A percentile compares a stretch with the other conserved stretches of the same genome.
phyloP scores from a whole-genome alignment of 257 asterid genomes.

The Solanum pimpinellifolium region DNA sequence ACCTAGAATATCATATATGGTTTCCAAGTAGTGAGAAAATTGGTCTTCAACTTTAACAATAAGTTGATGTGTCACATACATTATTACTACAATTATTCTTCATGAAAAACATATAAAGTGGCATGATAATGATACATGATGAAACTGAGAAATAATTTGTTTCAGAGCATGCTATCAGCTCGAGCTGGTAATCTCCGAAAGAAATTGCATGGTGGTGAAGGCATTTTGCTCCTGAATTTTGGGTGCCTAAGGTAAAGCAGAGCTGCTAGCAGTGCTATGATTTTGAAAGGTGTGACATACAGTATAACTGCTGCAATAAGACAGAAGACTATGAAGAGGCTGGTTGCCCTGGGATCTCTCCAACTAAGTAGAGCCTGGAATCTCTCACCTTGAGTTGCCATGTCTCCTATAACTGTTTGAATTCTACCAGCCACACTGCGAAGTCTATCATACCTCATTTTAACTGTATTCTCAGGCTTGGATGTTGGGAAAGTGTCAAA shows the following conservation, averaged over 20 bases:
- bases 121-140: neutral
- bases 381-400: neutral
- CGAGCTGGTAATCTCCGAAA: slow-evolving; percentile 33
- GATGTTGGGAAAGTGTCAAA: neutral
- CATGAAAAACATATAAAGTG: neutral
- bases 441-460: neutral
- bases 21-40: neutral
- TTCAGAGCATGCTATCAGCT: slow-evolving; percentile 29
- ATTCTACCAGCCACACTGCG: neutral
- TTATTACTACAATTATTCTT: neutral
- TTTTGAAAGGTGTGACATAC: slow-evolving; percentile 21
- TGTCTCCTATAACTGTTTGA: neutral
- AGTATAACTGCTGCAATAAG: slow-evolving; percentile 21
- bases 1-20: neutral
- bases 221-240: slow-evolving; percentile 32
- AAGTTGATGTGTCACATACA: neutral
- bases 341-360: slow-evolving; percentile 43
- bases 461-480: neutral
- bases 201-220: slow-evolving; percentile 29
- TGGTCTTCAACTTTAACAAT: neutral
- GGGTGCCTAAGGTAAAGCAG: slow-evolving; percentile 27
- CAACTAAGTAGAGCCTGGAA: slow-evolving; percentile 28
- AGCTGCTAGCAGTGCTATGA: slow-evolving; percentile 12
- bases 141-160: neutral
- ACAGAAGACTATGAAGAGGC: slow-evolving; percentile 24